A percentile compares a stretch with the other conserved stretches of the same genome.
These are phyloP conservation scores for Phytophthora parvispora DNA, from an alignment of 352 stramenopile species.

Conservation along the genomic window DNA sequence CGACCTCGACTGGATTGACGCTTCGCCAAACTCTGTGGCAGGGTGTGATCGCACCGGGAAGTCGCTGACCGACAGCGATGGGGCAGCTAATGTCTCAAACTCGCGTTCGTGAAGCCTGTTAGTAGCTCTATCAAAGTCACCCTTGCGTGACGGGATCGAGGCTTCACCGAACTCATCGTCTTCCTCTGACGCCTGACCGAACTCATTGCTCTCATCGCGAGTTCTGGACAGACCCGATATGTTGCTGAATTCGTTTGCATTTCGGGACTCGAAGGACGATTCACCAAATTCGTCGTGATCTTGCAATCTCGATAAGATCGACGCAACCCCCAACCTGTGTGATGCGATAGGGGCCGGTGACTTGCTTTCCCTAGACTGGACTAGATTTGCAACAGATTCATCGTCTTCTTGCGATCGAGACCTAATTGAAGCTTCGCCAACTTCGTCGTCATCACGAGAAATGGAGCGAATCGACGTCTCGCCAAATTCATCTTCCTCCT, in stretches of 20 bases:
- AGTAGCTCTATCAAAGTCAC: neutral
- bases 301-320: neutral
- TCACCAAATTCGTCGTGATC: neutral
- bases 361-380: neutral
- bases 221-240: neutral
- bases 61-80: neutral
- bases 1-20: neutral
- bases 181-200: neutral
- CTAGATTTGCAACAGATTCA: neutral
- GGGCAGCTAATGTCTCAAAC: neutral
- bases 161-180: neutral
- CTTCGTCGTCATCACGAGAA: neutral
- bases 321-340: neutral
- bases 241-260: neutral
- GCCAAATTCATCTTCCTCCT: neutral
- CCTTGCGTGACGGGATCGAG: neutral
- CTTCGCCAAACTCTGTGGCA: slow-evolving; percentile 6
- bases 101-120: neutral
- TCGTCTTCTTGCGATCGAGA: neutral
- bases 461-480: neutral
- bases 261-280: neutral
- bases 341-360: neutral
- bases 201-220: neutral
- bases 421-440: neutral
- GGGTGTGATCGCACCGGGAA: neutral